Evolutionary conservation across 805 yeast species (phyloP).

Genomic region (Cyberlindnera petersonii): DNA sequence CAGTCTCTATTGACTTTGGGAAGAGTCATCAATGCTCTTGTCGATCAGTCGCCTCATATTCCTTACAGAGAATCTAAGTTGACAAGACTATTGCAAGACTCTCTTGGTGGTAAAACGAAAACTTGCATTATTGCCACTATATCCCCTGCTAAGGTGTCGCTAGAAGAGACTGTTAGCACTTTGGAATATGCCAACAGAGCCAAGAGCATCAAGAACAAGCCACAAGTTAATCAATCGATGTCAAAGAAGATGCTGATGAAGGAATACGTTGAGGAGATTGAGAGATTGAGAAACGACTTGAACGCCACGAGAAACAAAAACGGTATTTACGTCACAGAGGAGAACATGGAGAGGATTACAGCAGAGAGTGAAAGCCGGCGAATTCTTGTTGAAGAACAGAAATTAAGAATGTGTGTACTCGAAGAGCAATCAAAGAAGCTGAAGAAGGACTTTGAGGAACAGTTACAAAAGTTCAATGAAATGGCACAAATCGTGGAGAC

Average conservation of each 20-base stretch:
- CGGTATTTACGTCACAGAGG: constrained; percentile 60
- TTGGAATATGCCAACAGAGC: constrained; percentile 83
- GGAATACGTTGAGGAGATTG: constrained; percentile 52
- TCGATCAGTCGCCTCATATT: constrained; percentile 61
- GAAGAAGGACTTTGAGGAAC: constrained; percentile 38
- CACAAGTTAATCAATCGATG: constrained; percentile 58
- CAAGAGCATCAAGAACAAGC: constrained; percentile 64
- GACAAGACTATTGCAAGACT: constrained; percentile 74
- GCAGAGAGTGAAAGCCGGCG: constrained; percentile 44
- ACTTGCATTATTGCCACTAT: constrained; percentile 81
- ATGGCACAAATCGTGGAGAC: constrained; percentile 13
- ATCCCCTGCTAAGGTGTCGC: constrained; percentile 68
- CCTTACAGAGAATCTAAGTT: constrained; percentile 85
- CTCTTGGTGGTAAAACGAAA: constrained; percentile 79
- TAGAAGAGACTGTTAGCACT: constrained; percentile 76
- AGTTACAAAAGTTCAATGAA: constrained; percentile 26
- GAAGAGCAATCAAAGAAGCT: constrained; percentile 43
- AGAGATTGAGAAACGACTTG: constrained; percentile 55
- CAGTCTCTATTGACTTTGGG: constrained; percentile 83
- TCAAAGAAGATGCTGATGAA: constrained; percentile 52
- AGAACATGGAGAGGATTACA: constrained; percentile 44
- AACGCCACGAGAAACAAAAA: constrained; percentile 59
- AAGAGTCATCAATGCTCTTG: constrained; percentile 73
- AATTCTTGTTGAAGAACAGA: constrained; percentile 47
- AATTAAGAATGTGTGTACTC: constrained; percentile 41